Base-by-base conservation (phyloP, 2,329 filamentous ascomycete species). In the Trichoderma koningii region DNA sequence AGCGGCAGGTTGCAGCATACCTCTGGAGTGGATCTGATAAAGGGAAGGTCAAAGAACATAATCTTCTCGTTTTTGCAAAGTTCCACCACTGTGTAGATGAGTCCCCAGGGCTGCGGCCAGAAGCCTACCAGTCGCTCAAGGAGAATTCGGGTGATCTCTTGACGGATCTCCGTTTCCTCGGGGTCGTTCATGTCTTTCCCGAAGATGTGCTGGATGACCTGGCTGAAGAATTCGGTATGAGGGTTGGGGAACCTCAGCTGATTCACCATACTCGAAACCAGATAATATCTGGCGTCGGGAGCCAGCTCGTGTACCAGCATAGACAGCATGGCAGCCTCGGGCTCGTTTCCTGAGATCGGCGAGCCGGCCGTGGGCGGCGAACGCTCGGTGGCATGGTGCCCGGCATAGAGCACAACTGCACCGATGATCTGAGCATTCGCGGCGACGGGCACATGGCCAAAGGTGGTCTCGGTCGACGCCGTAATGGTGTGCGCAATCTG, bases 71-170 rank as follows among this genome's bases (percentile, higher is more conserved):
- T 97, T 82, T 96, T 96, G 70, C 96, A 83, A 65, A 99, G 84
- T 80, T 98, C 95, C 68, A 95, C 81, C 67, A 96, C 85, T 42
- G 93, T 94, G 68, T 93, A 89, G 75, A 97, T 89, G 50, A 99
- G 81, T 14, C 96, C 96, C 94, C 94, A 98, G 19, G 96, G 94
- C 75, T 98, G 94, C 60, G 94, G 94, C 79, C 93, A 92, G 76
- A 92, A 92, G 23, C 92, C 90, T 66, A 96, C 86, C 53, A 97
- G 82, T 55, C 95, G 87, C 82, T 99, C 95, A 44, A 97, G 82
- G 52, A 99, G 81, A 26, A 97, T 88, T 53, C 94, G 87, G 60
- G 92, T 92, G 66, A 99, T 94, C 75, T 96, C 92, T 79, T 98
- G 90, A 42, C 94, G 91, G 55, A 97, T 88, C 68, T 93, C 90